Percentiles rank a stretch among this genome's conserved stretches.
These are phyloP conservation scores for Ganoderma meredithae DNA, from an alignment of 1,284 basidiomycete genomes.

Conservation along the genomic window DNA sequence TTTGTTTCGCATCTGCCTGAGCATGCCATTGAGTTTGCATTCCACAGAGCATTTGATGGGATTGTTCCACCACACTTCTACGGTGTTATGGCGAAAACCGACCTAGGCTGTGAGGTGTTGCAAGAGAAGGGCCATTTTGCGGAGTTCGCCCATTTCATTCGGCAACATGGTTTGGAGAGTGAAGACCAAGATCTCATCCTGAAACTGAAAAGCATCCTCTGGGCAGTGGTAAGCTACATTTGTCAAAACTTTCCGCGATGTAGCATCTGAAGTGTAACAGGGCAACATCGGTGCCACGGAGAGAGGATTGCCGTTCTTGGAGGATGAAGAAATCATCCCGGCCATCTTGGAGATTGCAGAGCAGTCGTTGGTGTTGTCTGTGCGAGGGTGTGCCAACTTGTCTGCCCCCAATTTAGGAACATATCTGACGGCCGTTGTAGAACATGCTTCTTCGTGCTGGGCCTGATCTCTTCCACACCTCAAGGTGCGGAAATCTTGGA, in stretches of 20 bases:
- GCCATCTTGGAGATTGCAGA: constrained; percentile 92
- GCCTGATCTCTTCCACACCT: constrained; percentile 78
- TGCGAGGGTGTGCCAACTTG: constrained; percentile 80
- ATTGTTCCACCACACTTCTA: constrained; percentile 96
- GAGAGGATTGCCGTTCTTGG: constrained; percentile 92
- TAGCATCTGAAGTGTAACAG: constrained; percentile 48
- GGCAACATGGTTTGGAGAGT: constrained; percentile 86
- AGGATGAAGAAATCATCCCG: constrained; percentile 93
- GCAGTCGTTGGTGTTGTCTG: constrained; percentile 87
- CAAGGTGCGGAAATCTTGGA: constrained; percentile 86
- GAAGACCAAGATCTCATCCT: constrained; percentile 85
- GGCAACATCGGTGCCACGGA: constrained; percentile 94
- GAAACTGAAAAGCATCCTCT: constrained; percentile 94
- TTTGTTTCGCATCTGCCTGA: neutral
- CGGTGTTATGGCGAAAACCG: constrained; percentile 96
- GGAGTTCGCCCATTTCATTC: constrained; percentile 92
- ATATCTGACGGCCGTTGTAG: constrained; percentile 47
- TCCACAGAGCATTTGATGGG: constrained; percentile 77
- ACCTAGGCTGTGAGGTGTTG: constrained; percentile 90
- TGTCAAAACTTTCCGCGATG: neutral
- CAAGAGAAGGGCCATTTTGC: constrained; percentile 91
- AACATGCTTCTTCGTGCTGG: constrained; percentile 96
- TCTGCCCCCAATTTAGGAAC: neutral
- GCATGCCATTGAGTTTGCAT: neutral
- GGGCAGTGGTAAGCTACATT: constrained; percentile 84